These are phyloP conservation scores for Populus hybrid DNA, from an alignment of 441 rosid genomes.

Conservation along the genomic window DNA sequence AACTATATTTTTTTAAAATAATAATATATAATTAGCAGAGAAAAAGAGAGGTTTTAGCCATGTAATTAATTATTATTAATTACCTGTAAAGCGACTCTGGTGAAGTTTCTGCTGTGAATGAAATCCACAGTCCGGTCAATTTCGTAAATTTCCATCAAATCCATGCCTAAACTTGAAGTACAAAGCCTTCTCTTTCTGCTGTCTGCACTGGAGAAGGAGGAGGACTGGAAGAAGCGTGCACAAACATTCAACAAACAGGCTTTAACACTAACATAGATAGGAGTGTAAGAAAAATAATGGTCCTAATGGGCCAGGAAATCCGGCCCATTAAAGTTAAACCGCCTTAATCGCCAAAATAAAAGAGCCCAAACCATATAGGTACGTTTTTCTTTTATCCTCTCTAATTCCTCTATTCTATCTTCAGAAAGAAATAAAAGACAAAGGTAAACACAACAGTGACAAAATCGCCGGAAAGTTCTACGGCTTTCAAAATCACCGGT, in stretches of 20 bases:
- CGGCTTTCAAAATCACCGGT: conserved; percentile 5
- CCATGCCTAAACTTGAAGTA: conserved; percentile 32
- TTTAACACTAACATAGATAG: neutral
- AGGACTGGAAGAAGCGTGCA: neutral
- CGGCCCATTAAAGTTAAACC: neutral
- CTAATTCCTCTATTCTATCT: neutral
- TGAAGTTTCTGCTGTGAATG: conserved; percentile 50
- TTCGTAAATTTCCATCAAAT: conserved; percentile 61
- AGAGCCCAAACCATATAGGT: neutral
- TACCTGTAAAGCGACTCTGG: conserved; percentile 82
- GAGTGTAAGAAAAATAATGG: neutral
- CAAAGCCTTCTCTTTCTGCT: neutral
- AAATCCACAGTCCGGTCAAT: conserved; percentile 57
- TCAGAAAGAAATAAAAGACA: neutral
- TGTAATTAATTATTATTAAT: neutral
- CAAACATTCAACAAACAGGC: neutral
- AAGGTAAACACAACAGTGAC: neutral
- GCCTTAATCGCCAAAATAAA: neutral
- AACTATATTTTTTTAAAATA: conserved; percentile 35
- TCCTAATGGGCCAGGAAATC: neutral
- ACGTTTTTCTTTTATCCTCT: neutral
- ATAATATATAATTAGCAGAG: neutral
- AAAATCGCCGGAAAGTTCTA: conserved; percentile 9
- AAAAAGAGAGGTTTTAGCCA: neutral
- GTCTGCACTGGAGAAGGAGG: neutral